These are phyloP conservation scores for Penicillium sp. DNA, from an alignment of 2,329 filamentous ascomycete species.

Conservation along the genomic window DNA sequence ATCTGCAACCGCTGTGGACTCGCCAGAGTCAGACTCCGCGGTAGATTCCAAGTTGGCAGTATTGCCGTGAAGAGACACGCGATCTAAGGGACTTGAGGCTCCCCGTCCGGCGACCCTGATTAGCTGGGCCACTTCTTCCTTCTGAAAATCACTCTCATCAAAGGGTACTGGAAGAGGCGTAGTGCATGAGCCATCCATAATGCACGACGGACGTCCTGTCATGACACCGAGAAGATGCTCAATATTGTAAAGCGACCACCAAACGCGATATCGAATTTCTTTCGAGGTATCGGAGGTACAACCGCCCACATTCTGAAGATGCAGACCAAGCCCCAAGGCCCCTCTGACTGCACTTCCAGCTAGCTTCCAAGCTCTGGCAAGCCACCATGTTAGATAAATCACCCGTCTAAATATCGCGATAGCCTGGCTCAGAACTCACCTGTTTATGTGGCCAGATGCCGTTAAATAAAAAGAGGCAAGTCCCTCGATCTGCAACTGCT, in stretches of 20 bases:
- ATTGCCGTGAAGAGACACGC: slow-evolving; percentile 17
- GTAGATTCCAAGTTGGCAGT: slow-evolving; percentile 17
- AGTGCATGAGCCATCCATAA: slow-evolving; percentile 38
- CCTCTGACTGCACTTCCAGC: slow-evolving; percentile 37
- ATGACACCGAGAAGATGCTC: slow-evolving; percentile 40
- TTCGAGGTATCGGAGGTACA: slow-evolving; percentile 37
- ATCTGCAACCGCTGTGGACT: slow-evolving; percentile 11
- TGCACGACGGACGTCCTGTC: slow-evolving; percentile 41
- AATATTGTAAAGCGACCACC: slow-evolving; percentile 41
- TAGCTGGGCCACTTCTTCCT: slow-evolving; percentile 20
- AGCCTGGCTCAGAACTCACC: slow-evolving; percentile 23
- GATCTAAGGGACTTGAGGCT: slow-evolving; percentile 17
- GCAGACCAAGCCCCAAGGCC: slow-evolving; percentile 38
- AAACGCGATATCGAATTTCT: slow-evolving; percentile 41
- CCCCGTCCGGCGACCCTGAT: slow-evolving; percentile 23
- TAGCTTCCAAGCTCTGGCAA: slow-evolving; percentile 38
- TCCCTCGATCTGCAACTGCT: slow-evolving; percentile 40
- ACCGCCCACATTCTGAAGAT: slow-evolving; percentile 36
- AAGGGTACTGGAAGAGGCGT: slow-evolving; percentile 39
- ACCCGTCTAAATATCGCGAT: neutral
- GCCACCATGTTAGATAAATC: neutral
- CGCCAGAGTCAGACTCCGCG: slow-evolving; percentile 17
- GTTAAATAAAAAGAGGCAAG: slow-evolving; percentile 40
- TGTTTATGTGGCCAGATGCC: slow-evolving; percentile 38
- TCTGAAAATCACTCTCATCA: slow-evolving; percentile 37